phyloP scores from a whole-genome alignment of 495 filamentous ascomycete genomes.

The Penicillium diatomitis region DNA sequence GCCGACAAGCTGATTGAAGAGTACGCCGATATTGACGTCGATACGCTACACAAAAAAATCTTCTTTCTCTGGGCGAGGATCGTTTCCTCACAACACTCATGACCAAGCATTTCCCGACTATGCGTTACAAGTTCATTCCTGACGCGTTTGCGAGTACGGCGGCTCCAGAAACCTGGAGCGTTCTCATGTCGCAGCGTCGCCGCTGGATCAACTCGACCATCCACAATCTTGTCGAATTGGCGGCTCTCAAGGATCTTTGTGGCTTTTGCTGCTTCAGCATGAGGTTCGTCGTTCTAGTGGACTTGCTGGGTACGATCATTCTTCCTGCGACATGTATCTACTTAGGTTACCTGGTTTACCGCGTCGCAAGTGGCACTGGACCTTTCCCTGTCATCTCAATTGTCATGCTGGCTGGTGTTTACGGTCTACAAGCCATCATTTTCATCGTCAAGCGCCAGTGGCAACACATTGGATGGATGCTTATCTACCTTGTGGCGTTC shows the following conservation, averaged over 20 bases:
- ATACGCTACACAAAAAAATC: slow-evolving; percentile 97
- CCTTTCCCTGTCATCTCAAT: slow-evolving; percentile 82
- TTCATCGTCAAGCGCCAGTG: slow-evolving; percentile 95
- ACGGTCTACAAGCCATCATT: slow-evolving; percentile 90
- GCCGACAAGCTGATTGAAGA: slow-evolving; percentile 77
- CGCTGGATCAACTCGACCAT: slow-evolving; percentile 99
- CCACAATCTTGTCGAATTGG: slow-evolving; percentile 86
- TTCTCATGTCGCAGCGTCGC: slow-evolving; percentile 87
- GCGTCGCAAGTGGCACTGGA: slow-evolving; percentile 57
- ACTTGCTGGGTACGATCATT: slow-evolving; percentile 88
- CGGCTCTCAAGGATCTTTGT: slow-evolving; percentile 82
- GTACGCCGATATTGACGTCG: slow-evolving; percentile 78
- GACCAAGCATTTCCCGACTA: slow-evolving; percentile 92
- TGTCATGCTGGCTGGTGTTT: slow-evolving; percentile 79
- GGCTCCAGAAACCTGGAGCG: slow-evolving; percentile 86
- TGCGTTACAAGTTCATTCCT: slow-evolving; percentile 93
- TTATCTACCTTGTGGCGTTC: slow-evolving; percentile 91
- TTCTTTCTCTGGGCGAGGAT: slow-evolving; percentile 92
- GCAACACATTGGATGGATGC: slow-evolving; percentile 98
- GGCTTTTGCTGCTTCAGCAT: slow-evolving; percentile 99
- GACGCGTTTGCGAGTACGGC: slow-evolving; percentile 89
- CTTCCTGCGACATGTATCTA: slow-evolving; percentile 88
- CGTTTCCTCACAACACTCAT: slow-evolving; percentile 94
- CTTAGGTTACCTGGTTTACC: slow-evolving; percentile 82
- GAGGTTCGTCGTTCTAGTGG: slow-evolving; percentile 94